Conservation (phyloP, 164 flowering plant genomes). For the Akebia trifoliata region DNA sequence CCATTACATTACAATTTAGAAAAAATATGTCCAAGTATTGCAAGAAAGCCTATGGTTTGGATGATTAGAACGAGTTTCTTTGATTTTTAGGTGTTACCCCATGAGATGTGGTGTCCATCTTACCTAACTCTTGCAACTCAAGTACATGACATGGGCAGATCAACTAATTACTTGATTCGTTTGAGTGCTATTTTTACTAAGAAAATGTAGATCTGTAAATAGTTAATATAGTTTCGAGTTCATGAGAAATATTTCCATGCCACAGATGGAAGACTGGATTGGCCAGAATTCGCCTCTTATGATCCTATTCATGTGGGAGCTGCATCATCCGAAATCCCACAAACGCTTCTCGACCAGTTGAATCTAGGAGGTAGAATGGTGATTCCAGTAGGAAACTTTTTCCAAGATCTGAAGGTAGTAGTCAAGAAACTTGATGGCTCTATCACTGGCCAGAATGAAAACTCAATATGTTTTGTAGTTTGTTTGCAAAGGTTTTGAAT, state of each 20-base stretch:
- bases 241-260: background rate
- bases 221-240: background rate
- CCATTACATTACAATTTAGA: too few relatives aligned
- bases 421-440: constrained; percentile 81
- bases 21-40: too few relatives aligned
- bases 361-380: constrained; percentile 97
- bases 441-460: constrained; percentile 46
- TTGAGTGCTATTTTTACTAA: background rate
- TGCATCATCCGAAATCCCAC: constrained; percentile 88
- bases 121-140: too few relatives aligned
- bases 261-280: constrained; percentile 88
- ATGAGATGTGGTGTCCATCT: too few relatives aligned
- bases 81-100: too few relatives aligned
- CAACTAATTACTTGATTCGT: too few relatives aligned
- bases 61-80: too few relatives aligned
- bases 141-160: too few relatives aligned
- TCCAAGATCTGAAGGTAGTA: constrained; percentile 78
- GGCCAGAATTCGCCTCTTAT: constrained; percentile 81
- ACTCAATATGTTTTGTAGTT: constrained; percentile 90
- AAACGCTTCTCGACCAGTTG: constrained; percentile 72
- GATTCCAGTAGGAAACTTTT: constrained; percentile 84
- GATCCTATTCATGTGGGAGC: constrained; percentile 99
- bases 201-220: background rate
- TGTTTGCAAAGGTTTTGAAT: too few relatives aligned
- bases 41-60: too few relatives aligned